Evolutionary conservation across 139 green algal species (phyloP).

Genomic region (Chlorella sorokiniana): DNA sequence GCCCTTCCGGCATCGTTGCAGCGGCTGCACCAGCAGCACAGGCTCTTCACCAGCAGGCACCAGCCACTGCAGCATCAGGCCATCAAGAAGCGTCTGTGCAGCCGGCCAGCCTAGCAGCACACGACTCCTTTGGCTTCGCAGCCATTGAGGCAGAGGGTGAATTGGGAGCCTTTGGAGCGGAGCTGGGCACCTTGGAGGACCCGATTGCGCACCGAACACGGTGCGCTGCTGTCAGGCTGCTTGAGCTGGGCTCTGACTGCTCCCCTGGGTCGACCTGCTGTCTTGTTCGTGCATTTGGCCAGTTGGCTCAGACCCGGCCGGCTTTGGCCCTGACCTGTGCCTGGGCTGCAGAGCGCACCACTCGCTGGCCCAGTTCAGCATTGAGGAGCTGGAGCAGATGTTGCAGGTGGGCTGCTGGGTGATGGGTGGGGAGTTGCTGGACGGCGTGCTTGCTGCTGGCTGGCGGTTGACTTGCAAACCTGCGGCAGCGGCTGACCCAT

Average conservation of each 20-base stretch:
- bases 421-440: neutral
- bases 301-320: too few species aligned
- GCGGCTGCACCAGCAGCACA: neutral
- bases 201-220: conserved; percentile 20
- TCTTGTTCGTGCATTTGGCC: neutral
- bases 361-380: conserved; percentile 18
- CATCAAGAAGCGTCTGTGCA: too few species aligned
- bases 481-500: neutral
- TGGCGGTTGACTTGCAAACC: neutral
- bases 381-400: conserved; percentile 45
- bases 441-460: neutral
- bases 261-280: neutral
- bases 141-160: neutral
- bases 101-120: neutral
- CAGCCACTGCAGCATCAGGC: neutral
- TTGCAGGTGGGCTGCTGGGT: conserved; percentile 27
- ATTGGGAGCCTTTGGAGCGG: conserved; percentile 25
- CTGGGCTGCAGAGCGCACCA: conserved; percentile 39
- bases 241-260: neutral
- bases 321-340: too few species aligned
- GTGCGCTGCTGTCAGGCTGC: neutral
- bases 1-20: neutral
- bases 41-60: neutral
- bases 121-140: neutral
- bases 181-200: conserved; percentile 19